phyloP scores from a whole-genome alignment of 441 rosid species.

The Pelargonium australe region DNA sequence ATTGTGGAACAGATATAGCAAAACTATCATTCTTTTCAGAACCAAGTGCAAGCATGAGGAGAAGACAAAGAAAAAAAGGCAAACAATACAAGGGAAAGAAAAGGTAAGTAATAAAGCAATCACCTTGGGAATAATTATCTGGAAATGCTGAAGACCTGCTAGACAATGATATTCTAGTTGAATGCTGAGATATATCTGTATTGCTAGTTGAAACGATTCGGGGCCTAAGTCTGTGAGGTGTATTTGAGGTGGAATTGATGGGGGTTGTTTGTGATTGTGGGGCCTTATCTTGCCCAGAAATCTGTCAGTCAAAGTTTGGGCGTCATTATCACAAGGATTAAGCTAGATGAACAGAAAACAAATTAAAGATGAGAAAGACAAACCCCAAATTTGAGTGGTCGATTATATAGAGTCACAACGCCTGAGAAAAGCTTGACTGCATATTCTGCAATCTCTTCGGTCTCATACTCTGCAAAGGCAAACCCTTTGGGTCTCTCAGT shows the following conservation, averaged over 20 bases:
- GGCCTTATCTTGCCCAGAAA: conserved; percentile 75
- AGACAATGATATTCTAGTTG: conserved; percentile 31
- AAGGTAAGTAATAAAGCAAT: not conserved
- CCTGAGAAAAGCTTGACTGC: conserved; percentile 90
- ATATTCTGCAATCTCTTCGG: conserved; percentile 80
- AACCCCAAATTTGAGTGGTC: conserved; percentile 71
- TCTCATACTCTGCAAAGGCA: conserved; percentile 81
- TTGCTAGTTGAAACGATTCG: conserved; percentile 24
- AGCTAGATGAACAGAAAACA: not conserved
- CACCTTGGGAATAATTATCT: conserved; percentile 42
- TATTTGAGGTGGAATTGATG: conserved; percentile 22
- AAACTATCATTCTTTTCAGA: not conserved
- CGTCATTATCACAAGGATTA: conserved; percentile 5
- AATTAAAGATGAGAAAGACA: conserved; percentile 12
- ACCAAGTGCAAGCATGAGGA: too few species aligned
- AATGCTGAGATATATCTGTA: conserved; percentile 30
- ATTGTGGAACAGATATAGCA: conserved; percentile 4
- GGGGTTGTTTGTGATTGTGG: conserved; percentile 25
- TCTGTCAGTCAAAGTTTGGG: conserved; percentile 28
- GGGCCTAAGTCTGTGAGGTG: conserved; percentile 33
- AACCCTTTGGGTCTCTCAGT: conserved; percentile 79
- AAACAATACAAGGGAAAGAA: conserved; percentile 2
- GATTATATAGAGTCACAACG: conserved; percentile 69
- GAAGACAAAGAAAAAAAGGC: not conserved
- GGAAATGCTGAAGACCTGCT: conserved; percentile 38